Evolutionary conservation across 208 protist genomes (phyloP), one percentile per base, ranked within the genome.

Genomic region (Herpetomonas samuelpessoai): DNA sequence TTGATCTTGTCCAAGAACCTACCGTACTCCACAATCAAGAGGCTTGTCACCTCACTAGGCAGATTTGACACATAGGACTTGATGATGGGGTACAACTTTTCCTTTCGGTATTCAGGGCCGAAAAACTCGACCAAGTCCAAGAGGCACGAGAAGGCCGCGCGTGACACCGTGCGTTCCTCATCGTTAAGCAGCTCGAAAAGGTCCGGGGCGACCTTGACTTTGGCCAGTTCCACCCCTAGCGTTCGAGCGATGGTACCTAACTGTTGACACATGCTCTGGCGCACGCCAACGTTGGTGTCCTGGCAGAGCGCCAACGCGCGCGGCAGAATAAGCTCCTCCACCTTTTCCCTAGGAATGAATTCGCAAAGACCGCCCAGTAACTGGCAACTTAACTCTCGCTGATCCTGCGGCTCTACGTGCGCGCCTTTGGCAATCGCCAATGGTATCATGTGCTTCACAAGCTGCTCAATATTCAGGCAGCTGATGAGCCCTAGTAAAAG

Each of bases 41-140:
- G 76, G 35, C 79, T 78, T 7, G 92, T 68, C 16, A 94, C 87
- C 57, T 93, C 91, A 49, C 79, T 85, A 0, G 91, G 88, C 9
- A 87, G 88, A 47, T 91, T 76, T 6, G 77, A 83, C 53, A 97
- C 86, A 64, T 86, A 94, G 12, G 57, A 69, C 65, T 91, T 92
- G 48, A 97, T 93, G 48, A 97, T 92, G 0, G 91, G 91, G 61
- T 89, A 95, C 19, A 94, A 60, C 31, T 83, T 81, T 68, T 95
- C 81, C 24, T 73, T 80, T 22, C 87, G 76, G 73, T 93, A 97
- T 45, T 73, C 71, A 7, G 84, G 60, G 25, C 85, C 91, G 65
- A 97, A 95, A 58, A 95, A 94, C 57, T 95, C 82, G n/a, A 94
- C 83, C 3, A 97, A 62, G 57, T 95, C 91, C 39, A 95, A 74